phyloP scores from a whole-genome alignment of 2,329 filamentous ascomycete species.

The Ceratocystis lukuohia region DNA sequence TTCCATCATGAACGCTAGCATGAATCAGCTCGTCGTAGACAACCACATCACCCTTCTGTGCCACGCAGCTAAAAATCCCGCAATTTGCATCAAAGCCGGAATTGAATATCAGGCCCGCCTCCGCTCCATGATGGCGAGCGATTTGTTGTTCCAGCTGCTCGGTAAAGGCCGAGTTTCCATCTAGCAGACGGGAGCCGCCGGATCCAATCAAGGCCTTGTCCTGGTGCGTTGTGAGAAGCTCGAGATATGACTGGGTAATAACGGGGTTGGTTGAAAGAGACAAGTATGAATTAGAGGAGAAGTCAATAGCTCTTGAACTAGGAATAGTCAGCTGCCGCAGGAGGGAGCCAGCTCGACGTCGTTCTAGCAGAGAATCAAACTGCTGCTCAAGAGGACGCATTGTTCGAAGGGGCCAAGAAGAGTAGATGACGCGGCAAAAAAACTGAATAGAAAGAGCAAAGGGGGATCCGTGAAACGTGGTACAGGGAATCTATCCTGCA shows the following conservation, averaged over 20 bases:
- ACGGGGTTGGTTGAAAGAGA: conserved; percentile 46
- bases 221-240: conserved; percentile 42
- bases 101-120: conserved; percentile 38
- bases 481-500: no score
- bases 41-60: conserved; percentile 47
- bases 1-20: conserved; percentile 66
- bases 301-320: conserved; percentile 40
- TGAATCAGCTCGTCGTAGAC: conserved; percentile 66
- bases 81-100: conserved; percentile 55
- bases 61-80: conserved; percentile 46
- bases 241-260: conserved; percentile 37
- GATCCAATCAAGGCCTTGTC: conserved; percentile 31
- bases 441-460: no score
- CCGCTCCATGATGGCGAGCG: conserved; percentile 35
- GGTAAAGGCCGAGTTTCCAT: conserved; percentile 36
- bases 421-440: no score
- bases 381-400: conserved; percentile 7
- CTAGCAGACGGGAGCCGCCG: conserved; percentile 40
- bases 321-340: not conserved
- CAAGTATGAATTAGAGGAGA: conserved; percentile 69
- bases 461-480: no score
- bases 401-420: no score
- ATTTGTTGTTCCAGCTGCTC: conserved; percentile 36
- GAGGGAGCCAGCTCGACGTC: not conserved
- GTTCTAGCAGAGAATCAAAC: not conserved